Evolutionary conservation across 805 yeast genomes (phyloP), one percentile per base, ranked within the genome.

Genomic region (Wickerhamiella australiensis): DNA sequence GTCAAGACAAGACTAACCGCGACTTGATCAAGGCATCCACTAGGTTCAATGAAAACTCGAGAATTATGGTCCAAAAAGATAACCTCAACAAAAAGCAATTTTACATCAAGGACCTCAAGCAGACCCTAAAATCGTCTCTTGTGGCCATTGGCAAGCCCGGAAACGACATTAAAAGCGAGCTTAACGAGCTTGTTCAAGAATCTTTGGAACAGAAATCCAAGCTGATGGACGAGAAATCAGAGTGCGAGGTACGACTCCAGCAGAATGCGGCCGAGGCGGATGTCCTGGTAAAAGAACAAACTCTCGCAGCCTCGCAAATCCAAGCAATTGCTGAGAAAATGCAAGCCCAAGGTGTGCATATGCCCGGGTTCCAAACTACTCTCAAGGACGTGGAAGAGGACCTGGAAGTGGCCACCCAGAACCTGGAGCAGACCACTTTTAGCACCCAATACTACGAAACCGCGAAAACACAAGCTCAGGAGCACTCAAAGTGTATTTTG

Each of bases 381-480:
- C 61, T 76, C 13, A 50, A 55, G 0, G 53, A 55, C 0, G 53
- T 80, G 4, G 90, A 85, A 57, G 73, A 72, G 15, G 81, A 80
- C 40, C 75, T 77, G 54, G 72, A 76, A 38, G 72, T 72, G 17
- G 78, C 85, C 0, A 65, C 77, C 13, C 83, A 81, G 54, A 79
- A 82, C 50, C 61, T 77, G 27, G 85, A 85, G 59, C 78, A 84
- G 55, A 75, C 74, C 26, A 78, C 77, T 41, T 83, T 86, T 2
- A 80, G 88, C 0, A 68, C 77, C 22, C 76, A 76, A 38, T 87
- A 81, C 64, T 86, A 84, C 58, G 64, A 71, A 20, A 76, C 76
- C 41, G 96, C 96, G 0, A 64, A 83, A 9, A 74, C 76, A 26
- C 63, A 74, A 37, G 92, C 94, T 0, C 65, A 76, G 23, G 58